These are phyloP conservation scores for Hypoxylon fragiforme DNA, from an alignment of 495 filamentous ascomycete genomes.

Conservation along the genomic window DNA sequence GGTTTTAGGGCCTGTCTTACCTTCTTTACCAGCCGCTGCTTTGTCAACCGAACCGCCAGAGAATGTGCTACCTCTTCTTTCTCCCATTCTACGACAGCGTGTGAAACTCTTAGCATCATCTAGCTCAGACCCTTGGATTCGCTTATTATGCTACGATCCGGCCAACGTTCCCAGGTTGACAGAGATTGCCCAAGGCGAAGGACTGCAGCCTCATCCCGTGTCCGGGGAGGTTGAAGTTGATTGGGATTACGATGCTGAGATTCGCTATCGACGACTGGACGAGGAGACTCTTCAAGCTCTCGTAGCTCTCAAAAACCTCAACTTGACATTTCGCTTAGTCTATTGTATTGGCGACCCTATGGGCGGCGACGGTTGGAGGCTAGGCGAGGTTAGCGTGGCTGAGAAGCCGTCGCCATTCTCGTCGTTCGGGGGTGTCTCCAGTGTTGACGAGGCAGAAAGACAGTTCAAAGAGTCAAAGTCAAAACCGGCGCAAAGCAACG, in stretches of 20 bases:
- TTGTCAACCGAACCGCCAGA: constrained; percentile 76
- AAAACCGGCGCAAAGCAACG: constrained; percentile 20
- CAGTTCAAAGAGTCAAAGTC: constrained; percentile 41
- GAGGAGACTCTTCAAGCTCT: constrained; percentile 81
- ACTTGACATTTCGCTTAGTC: constrained; percentile 55
- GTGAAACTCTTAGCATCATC: constrained; percentile 73
- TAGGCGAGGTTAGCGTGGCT: constrained; percentile 73
- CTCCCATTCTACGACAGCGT: constrained; percentile 88
- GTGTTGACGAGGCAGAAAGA: constrained; percentile 48
- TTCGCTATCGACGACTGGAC: constrained; percentile 75
- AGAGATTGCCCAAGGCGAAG: constrained; percentile 64
- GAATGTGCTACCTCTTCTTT: constrained; percentile 77
- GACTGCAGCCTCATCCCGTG: constrained; percentile 84
- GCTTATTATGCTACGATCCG: constrained; percentile 82
- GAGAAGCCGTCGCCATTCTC: constrained; percentile 49
- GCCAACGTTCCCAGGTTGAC: constrained; percentile 68
- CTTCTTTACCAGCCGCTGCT: constrained; percentile 82
- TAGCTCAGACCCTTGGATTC: constrained; percentile 78
- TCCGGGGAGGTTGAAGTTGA: constrained; percentile 86
- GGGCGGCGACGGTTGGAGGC: constrained; percentile 77
- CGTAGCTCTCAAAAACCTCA: constrained; percentile 58
- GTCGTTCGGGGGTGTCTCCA: constrained; percentile 44
- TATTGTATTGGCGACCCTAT: constrained; percentile 63
- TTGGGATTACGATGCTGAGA: constrained; percentile 62
- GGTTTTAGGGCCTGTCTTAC: constrained; percentile 76